These are phyloP conservation scores for Linnemannia exigua DNA, from an alignment of 192 early-diverging fungal genomes.

Conservation along the genomic window DNA sequence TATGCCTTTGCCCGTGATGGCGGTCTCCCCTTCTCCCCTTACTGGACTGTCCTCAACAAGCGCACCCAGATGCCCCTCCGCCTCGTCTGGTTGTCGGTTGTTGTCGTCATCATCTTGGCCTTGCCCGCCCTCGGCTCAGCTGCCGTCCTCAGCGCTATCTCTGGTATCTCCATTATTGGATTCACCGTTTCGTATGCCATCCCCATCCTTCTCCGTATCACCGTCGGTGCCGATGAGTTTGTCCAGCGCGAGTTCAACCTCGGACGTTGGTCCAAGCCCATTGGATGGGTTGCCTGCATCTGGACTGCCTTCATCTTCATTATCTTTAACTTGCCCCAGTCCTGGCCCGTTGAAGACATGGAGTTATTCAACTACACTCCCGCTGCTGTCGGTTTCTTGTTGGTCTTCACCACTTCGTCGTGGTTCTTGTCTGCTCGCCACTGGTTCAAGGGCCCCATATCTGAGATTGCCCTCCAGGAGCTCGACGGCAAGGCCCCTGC, in stretches of 20 bases:
- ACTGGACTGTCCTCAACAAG: slow-evolving; percentile 44
- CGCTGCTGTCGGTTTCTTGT: slow-evolving; percentile 51
- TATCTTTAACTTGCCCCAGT: slow-evolving; percentile 51
- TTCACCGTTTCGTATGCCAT: slow-evolving; percentile 53
- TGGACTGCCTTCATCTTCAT: slow-evolving; percentile 59
- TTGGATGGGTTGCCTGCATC: slow-evolving; percentile 37
- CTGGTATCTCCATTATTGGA: slow-evolving; percentile 47
- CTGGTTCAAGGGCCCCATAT: slow-evolving; percentile 50
- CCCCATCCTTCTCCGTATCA: slow-evolving; percentile 46
- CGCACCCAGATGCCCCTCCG: slow-evolving; percentile 46
- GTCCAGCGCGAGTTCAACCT: slow-evolving; percentile 50
- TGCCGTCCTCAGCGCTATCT: slow-evolving; percentile 50
- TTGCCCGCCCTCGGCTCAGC: slow-evolving; percentile 53
- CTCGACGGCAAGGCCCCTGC: slow-evolving; percentile 15
- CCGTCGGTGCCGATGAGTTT: slow-evolving; percentile 42
- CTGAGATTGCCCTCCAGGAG: slow-evolving; percentile 36
- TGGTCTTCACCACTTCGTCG: slow-evolving; percentile 36
- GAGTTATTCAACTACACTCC: slow-evolving; percentile 54
- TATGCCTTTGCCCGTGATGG: slow-evolving; percentile 63
- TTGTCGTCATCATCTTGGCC: slow-evolving; percentile 41
- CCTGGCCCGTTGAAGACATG: slow-evolving; percentile 38
- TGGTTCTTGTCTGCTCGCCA: slow-evolving; percentile 50
- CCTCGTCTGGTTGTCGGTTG: slow-evolving; percentile 41
- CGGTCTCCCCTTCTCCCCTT: slow-evolving; percentile 49
- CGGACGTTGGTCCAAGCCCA: slow-evolving; percentile 28